These are phyloP conservation scores for Fraxinus sp. DNA, from an alignment of 305 asterid genomes.

Conservation along the genomic window DNA sequence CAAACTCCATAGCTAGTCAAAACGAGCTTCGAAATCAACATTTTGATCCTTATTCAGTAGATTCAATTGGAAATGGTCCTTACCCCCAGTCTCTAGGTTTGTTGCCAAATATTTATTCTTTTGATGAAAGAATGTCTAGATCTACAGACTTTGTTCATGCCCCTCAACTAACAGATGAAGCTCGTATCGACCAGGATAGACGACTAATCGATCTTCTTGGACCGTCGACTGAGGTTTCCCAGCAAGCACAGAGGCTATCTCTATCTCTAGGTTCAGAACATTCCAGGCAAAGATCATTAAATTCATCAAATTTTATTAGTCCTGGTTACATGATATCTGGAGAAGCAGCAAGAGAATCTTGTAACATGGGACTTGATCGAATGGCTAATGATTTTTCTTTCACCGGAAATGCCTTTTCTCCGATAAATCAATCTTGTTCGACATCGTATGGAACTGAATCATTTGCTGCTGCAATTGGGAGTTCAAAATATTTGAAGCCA, in stretches of 20 bases:
- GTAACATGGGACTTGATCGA: slow-evolving; percentile 22
- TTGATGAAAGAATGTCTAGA: slow-evolving; percentile 37
- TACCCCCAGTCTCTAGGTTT: slow-evolving; percentile 40
- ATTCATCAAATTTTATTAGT: slow-evolving; percentile 32
- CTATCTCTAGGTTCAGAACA: slow-evolving; percentile 61
- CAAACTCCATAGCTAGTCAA: slow-evolving; percentile 44
- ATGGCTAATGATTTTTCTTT: slow-evolving; percentile 24
- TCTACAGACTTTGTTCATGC: slow-evolving; percentile 36
- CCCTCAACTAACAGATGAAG: slow-evolving; percentile 39
- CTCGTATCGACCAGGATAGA: slow-evolving; percentile 42
- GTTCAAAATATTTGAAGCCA: slow-evolving; percentile 69
- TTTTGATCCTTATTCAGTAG: slow-evolving; percentile 43
- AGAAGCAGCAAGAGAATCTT: slow-evolving; percentile 24
- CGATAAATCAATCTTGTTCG: slow-evolving; percentile 36
- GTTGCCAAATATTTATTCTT: slow-evolving; percentile 30
- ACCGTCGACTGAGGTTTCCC: slow-evolving; percentile 40
- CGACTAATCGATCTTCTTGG: slow-evolving; percentile 77
- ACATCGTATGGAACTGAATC: slow-evolving; percentile 48
- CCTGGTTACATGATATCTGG: slow-evolving; percentile 34
- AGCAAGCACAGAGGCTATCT: slow-evolving; percentile 62
- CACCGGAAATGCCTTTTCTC: slow-evolving; percentile 28
- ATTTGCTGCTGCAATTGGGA: slow-evolving; percentile 34
- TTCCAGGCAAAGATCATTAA: slow-evolving; percentile 33
- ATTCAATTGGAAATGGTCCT: slow-evolving; percentile 20
- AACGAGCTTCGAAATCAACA: slow-evolving; percentile 43